A percentile compares a stretch with the other conserved stretches of the same genome.
Conservation (phyloP, 1,139 yeast species). For the Geotrichum fermentans region DNA sequence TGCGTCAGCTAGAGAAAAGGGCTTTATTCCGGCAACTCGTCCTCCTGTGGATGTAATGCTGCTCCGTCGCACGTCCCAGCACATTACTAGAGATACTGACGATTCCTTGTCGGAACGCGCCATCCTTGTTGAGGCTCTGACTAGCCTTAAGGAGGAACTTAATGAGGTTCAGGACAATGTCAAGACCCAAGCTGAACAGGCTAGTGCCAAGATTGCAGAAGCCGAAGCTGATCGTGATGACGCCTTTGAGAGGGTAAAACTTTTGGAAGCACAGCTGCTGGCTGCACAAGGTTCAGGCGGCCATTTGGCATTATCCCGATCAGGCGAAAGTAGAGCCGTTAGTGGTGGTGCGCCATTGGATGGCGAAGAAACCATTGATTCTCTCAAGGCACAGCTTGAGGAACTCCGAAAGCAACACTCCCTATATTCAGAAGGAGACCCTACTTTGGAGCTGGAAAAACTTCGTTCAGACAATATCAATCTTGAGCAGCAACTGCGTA, state of each 20-base stretch:
- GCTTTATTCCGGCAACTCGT: constrained; percentile 30
- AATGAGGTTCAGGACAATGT: constrained; percentile 33
- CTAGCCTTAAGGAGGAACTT: constrained; percentile 35
- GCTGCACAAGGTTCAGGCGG: constrained; percentile 8
- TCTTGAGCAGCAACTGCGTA: constrained; percentile 28
- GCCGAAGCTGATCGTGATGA: constrained; percentile 31
- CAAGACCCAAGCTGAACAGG: constrained; percentile 35
- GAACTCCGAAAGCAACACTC: background rate
- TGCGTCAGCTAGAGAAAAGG: constrained; percentile 31
- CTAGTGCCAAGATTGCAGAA: constrained; percentile 32
- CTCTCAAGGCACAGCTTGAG: background rate
- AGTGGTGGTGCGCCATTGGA: background rate
- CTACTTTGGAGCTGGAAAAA: constrained; percentile 14
- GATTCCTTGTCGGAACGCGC: constrained; percentile 31
- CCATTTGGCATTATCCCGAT: background rate
- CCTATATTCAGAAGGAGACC: background rate
- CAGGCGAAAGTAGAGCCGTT: background rate
- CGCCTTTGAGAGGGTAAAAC: constrained; percentile 12
- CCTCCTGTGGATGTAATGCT: constrained; percentile 34
- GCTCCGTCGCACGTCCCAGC: constrained; percentile 32
- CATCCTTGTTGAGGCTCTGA: constrained; percentile 32
- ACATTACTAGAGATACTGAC: constrained; percentile 30
- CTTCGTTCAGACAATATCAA: constrained; percentile 22
- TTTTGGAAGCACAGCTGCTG: constrained; percentile 12
- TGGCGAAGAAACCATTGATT: constrained; percentile 2